phyloP scores from a whole-genome alignment of 2,329 filamentous ascomycete species.

The Lasiodiplodia theobromae region DNA sequence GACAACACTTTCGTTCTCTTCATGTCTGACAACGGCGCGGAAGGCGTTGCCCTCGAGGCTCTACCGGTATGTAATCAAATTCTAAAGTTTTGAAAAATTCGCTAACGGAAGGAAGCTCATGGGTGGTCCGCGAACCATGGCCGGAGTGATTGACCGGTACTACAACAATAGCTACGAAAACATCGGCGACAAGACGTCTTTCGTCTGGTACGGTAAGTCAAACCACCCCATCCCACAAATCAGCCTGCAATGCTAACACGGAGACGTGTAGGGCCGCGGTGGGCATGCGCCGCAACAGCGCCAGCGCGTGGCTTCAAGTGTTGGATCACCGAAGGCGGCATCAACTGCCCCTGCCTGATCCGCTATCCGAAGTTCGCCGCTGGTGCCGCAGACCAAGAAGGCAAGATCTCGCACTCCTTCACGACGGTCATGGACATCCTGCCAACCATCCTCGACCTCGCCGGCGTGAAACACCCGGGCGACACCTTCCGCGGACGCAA shows the following conservation, averaged over 20 bases:
- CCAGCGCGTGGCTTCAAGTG: slow-evolving; percentile 36
- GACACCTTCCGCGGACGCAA: slow-evolving; percentile 38
- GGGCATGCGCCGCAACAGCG: slow-evolving; percentile 39
- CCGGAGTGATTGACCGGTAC: too few relatives aligned
- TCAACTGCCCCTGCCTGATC: slow-evolving; percentile 48
- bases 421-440: slow-evolving; percentile 48
- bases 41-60: slow-evolving; percentile 43
- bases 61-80: slow-evolving; percentile 33
- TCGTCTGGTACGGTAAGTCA: slow-evolving; percentile 44
- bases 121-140: too few relatives aligned
- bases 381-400: slow-evolving; percentile 9
- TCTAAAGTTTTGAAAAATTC: too few relatives aligned
- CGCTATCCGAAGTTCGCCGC: slow-evolving; percentile 38
- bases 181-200: slow-evolving; percentile 44
- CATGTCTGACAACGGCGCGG: slow-evolving; percentile 50
- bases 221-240: too few relatives aligned
- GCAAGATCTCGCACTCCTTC: slow-evolving; percentile 41
- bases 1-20: slow-evolving; percentile 50
- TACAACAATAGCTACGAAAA: slow-evolving; percentile 46
- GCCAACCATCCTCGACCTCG: slow-evolving; percentile 47
- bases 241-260: too few relatives aligned
- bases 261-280: slow-evolving; percentile 34
- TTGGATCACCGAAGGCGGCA: slow-evolving; percentile 39
- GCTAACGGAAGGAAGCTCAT: too few relatives aligned
- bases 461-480: slow-evolving; percentile 42